Percentiles rank a stretch among this genome's conserved stretches.
phyloP scores from a whole-genome alignment of 169 alveolate genomes.

The Plasmodium billcollinsi region DNA sequence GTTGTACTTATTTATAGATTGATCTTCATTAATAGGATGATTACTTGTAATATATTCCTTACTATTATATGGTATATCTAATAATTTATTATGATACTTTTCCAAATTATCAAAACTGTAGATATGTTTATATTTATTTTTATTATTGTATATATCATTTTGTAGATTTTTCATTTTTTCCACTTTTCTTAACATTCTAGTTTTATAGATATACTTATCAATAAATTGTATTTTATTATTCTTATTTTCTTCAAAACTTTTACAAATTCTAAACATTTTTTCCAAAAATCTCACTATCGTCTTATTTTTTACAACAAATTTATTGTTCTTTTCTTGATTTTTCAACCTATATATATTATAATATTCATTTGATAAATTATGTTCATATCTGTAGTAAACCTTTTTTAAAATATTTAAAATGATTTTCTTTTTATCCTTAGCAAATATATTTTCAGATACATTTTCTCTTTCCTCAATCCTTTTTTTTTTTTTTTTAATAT shows the following conservation, averaged over 20 bases:
- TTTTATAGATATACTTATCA: neutral
- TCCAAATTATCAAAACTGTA: too few relatives aligned
- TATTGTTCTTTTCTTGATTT: constrained; percentile 11
- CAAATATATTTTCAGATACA: neutral
- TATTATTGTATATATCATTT: neutral
- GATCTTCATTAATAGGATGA: too few relatives aligned
- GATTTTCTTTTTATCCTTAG: neutral
- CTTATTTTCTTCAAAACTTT: neutral
- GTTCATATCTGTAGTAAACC: constrained; percentile 8
- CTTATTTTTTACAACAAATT: constrained; percentile 16
- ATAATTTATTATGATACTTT: too few relatives aligned
- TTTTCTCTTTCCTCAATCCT: too few relatives aligned
- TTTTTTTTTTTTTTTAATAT: too few relatives aligned
- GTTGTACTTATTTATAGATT: too few relatives aligned
- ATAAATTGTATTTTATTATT: constrained; percentile 25
- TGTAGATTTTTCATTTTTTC: neutral
- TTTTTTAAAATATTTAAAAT: constrained; percentile 7
- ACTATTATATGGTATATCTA: too few relatives aligned
- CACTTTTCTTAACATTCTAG: neutral
- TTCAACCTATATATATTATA: constrained; percentile 1
- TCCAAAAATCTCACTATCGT: constrained; percentile 9
- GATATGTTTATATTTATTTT: too few relatives aligned
- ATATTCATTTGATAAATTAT: constrained; percentile 18
- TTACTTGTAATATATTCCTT: too few relatives aligned
- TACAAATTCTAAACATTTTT: constrained; percentile 24